Evolutionary conservation across 495 filamentous ascomycete species (phyloP).

Genomic region (Talaromyces nanjingensis): DNA sequence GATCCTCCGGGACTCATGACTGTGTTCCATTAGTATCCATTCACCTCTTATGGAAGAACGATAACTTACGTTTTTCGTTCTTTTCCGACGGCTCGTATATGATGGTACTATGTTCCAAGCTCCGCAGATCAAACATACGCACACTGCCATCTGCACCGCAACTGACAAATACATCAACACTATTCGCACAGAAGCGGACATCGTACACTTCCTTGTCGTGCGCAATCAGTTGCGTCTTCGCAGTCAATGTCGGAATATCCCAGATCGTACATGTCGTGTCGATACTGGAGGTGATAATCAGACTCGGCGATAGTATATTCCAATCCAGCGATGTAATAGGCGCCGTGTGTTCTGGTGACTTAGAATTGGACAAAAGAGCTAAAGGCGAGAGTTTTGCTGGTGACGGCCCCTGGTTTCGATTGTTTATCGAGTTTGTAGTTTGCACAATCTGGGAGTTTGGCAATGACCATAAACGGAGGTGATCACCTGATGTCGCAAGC

Average conservation of each 20-base stretch:
- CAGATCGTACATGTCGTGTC: slow-evolving; percentile 99
- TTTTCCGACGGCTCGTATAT: slow-evolving; percentile 96
- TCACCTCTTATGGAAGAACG: too few relatives aligned
- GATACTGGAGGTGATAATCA: slow-evolving; percentile 98
- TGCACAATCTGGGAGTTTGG: slow-evolving; percentile 44
- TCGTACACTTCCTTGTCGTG: slow-evolving; percentile 99
- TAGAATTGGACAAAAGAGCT: slow-evolving; percentile 91
- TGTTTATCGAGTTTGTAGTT: slow-evolving; percentile 65
- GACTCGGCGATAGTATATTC: slow-evolving; percentile 91
- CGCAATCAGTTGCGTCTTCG: slow-evolving; percentile 96
- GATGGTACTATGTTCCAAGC: slow-evolving; percentile 95
- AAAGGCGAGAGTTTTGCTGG: slow-evolving; percentile 87
- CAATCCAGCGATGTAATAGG: slow-evolving; percentile 95
- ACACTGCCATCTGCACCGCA: slow-evolving; percentile 98
- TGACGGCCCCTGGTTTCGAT: slow-evolving; percentile 51
- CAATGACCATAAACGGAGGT: slow-evolving; percentile 91
- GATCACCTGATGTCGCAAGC: slow-evolving; percentile 92
- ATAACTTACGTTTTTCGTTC: slow-evolving; percentile 64
- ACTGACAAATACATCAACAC: slow-evolving; percentile 93
- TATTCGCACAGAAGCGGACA: slow-evolving; percentile 93
- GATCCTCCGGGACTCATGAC: slow-evolving; percentile 48
- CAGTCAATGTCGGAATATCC: slow-evolving; percentile 97
- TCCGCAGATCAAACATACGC: slow-evolving; percentile 96
- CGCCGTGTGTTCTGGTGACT: slow-evolving; percentile 95
- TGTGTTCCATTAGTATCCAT: slow-evolving; percentile 8